Evolutionary conservation across 2,329 filamentous ascomycete genomes (phyloP).

Genomic region (Amylocarpus encephaloides): DNA sequence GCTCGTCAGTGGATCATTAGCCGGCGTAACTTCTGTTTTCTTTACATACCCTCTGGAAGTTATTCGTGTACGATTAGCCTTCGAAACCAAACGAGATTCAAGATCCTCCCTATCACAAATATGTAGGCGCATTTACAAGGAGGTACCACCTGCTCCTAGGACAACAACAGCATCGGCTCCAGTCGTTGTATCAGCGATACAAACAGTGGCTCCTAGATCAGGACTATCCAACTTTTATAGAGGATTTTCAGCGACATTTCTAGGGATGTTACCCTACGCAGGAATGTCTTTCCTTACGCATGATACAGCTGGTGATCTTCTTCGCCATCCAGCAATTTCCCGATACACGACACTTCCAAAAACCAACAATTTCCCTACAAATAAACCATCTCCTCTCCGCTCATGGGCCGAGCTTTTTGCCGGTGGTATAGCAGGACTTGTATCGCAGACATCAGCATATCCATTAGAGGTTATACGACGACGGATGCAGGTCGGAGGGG

Average conservation of each 20-base stretch:
- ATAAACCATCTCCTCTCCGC: constrained; percentile 65
- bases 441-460: constrained; percentile 89
- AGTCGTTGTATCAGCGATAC: constrained; percentile 37
- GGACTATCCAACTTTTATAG: constrained; percentile 91
- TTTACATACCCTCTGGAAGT: constrained; percentile 95
- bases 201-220: constrained; percentile 50
- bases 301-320: constrained; percentile 78
- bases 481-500: constrained; percentile 93
- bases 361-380: constrained; percentile 45
- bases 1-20: constrained; percentile 65
- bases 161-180: constrained; percentile 38
- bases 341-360: constrained; percentile 68
- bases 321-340: constrained; percentile 63
- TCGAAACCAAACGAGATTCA: constrained; percentile 76
- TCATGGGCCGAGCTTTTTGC: constrained; percentile 82
- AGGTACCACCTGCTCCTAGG: constrained; percentile 45
- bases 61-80: constrained; percentile 84
- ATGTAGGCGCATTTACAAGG: constrained; percentile 79
- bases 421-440: constrained; percentile 78
- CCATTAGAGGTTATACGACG: constrained; percentile 87
- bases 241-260: constrained; percentile 81
- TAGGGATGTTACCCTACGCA: constrained; percentile 95
- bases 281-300: constrained; percentile 94
- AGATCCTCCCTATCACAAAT: constrained; percentile 68
- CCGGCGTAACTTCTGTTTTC: constrained; percentile 86